Base-by-base conservation (phyloP, 116 monocot species). In the Papilionanthe hybrid region DNA sequence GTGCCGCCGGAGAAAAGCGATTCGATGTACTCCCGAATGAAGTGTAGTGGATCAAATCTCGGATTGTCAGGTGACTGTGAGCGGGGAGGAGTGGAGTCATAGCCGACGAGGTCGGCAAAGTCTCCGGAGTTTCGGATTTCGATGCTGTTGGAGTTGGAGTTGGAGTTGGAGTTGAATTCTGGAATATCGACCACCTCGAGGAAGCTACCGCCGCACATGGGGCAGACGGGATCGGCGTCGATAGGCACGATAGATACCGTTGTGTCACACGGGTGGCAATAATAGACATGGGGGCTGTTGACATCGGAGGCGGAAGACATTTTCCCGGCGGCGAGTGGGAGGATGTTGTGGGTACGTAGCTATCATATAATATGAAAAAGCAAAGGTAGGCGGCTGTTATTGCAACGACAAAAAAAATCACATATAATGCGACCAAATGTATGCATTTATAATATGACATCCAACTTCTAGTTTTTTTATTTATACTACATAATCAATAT, bases 21-120 rank as follows among this genome's bases (percentile, higher is more conserved):
- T 37, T 94, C 86, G 73, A 98, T 37, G 79, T 91, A 86, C 58
- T 85, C 82, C 63, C 81, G 86, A 42, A 99, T 42, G 86, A 99
- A 93, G 42, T 67, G 67, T 2, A 25, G 63, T 7, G 67, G 69
- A 79, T 65, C 74, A n/a, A 28, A 30, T 4, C 5, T 22, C 12
- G 20, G 60, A 17, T 53, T 60, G 0, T 19, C 41, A 9, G 42
- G 17, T 7, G 25, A 28, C 15, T 19, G 41, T 30, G 79, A 72
- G 0, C 17, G 9, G 10, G 41, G n/a, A 27, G 32, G 57, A 60
- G 27, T 28, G 18, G 57, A 10, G 41, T 60, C 20, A 2, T n/a
- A 12, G 27, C 42, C 78, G 10, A 65, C 13, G 44, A 60, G 55
- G 9, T 58, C 58, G 22, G 42, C 57, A 42, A 42, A 74, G 55